These are phyloP conservation scores for Yarrowia sp. DNA, from an alignment of 805 yeast species.

Conservation along the genomic window DNA sequence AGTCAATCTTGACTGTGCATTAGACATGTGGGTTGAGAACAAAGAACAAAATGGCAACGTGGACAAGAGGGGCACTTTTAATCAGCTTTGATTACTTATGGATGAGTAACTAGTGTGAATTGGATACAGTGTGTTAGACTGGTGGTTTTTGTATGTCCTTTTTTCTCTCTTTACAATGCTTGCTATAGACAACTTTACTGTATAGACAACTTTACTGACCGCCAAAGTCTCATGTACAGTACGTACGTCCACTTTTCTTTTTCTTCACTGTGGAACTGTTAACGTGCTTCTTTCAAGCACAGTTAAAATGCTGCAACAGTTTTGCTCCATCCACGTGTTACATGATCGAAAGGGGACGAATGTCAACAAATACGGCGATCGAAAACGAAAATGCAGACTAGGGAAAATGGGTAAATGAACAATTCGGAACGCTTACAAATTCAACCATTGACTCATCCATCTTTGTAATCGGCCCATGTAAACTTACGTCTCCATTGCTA, in stretches of 20 bases:
- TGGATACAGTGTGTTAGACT: no score
- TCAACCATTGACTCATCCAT: not conserved
- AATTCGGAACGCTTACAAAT: not conserved
- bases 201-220: no score
- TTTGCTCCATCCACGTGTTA: not conserved
- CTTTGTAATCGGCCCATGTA: not conserved
- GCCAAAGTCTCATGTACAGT: no score
- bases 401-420: not conserved
- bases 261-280: not conserved
- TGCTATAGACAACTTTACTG: no score
- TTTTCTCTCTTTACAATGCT: no score
- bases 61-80: no score
- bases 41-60: not conserved
- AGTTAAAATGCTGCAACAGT: not conserved
- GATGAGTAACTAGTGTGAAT: not conserved
- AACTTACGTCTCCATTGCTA: not conserved
- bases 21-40: not conserved
- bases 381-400: not conserved
- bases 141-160: no score
- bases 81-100: not conserved
- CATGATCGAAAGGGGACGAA: not conserved
- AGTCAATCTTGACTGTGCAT: constrained; percentile 16
- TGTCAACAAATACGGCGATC: no score
- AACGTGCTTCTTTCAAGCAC: not conserved
- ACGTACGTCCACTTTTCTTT: not conserved